Base-by-base conservation (phyloP, 2,329 filamentous ascomycete genomes). In the Hortaea sp. region DNA sequence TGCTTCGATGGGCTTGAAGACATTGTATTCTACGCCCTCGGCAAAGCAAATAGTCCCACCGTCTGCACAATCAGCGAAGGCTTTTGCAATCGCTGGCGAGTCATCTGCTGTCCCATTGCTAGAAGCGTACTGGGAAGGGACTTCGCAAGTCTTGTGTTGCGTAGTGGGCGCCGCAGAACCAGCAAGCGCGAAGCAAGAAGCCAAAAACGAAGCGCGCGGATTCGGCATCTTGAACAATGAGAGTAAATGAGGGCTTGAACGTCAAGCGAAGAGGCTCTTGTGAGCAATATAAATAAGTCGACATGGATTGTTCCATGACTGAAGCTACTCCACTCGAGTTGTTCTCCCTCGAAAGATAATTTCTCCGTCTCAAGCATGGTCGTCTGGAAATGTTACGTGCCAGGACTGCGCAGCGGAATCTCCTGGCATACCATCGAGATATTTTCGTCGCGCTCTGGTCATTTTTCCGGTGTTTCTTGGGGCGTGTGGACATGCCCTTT, bases 1-100 rank as follows among this genome's bases (percentile, higher is more conserved):
- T 5, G 66, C 66, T 3, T 49, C 56, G 35, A 71, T 63, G 32
- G 69, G 65, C 1, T 59, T 61, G 46, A 68, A 66, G 45, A 69
- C 57, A 38, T 70, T 71, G 53, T 71, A 72, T 45, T 70, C 58
- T 1, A 64, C 60, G 20, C 68, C 67, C 42, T 65, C 57, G 7
- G 55, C 53, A 55, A 72, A 72, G 10, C 62, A 41, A 32, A 72
- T 64, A 10, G 61, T 53, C 5, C 60, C 53, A 43, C 67, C 44
- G 32, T 50, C 52, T 3, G 65, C 56, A 48, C 69, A 71, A 47
- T 61, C 47, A 4, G 59, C 58, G 35, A 71, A 67, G 1, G 64
- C 66, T 7, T 57, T 48, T 5, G 57, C 48, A 5, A 71, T 63
- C 1, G 67, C 67, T 6, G 63, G 59, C 1, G 68, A 65, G 52